Base-by-base conservation (phyloP, 176 grass and related monocot species). In the Aegilops longissima region DNA sequence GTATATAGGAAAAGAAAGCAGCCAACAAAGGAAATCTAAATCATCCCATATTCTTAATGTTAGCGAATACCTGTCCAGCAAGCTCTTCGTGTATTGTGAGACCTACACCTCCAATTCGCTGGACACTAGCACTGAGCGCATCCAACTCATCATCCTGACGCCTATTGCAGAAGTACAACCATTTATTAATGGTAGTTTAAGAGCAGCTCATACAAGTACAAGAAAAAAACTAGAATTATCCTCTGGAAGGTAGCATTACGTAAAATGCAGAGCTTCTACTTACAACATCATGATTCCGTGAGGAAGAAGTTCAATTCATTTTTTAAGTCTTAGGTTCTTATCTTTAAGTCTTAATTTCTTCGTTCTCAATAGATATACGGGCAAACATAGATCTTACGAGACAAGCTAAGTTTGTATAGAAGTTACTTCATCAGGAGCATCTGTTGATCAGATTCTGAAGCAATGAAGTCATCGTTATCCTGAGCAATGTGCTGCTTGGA, bases 381-480 rank as follows among this genome's bases (percentile, higher is more conserved):
- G 13, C 18, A 84, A 84, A 84, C n/a, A 76, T 59, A 44, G 47
- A 29, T 42, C 2, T 12, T 21, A 85, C 1, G 1, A 21, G 18
- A 81, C 5, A 83, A 76, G 30, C 25, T 68, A 61, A 36, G 56
- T 45, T 56, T 65, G 31, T 3, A 33, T 77, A 84, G 67, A 18
- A 56, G 25, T 90, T 92, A 96, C 94, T 91, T 98, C 61, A 98
- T 96, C 31, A 98, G 89, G n/a, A 98, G 94, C 75, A 87, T 86
- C 80, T 98, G 97, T 11, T 90, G 93, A 91, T 98, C 97, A 69
- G 97, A 98, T 94, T 96, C 97, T 91, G 92, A 96, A 66, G 97
- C 80, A 78, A 98, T 98, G 80, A 98, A 96, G 58, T 98, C 92
- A 61, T 96, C 90, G 44, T 91, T 91, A 58, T 93, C 88, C 83